Evolutionary conservation across 2,329 filamentous ascomycete species (phyloP), one percentile per base, ranked within the genome.

Genomic region (Epichloe sibirici): DNA sequence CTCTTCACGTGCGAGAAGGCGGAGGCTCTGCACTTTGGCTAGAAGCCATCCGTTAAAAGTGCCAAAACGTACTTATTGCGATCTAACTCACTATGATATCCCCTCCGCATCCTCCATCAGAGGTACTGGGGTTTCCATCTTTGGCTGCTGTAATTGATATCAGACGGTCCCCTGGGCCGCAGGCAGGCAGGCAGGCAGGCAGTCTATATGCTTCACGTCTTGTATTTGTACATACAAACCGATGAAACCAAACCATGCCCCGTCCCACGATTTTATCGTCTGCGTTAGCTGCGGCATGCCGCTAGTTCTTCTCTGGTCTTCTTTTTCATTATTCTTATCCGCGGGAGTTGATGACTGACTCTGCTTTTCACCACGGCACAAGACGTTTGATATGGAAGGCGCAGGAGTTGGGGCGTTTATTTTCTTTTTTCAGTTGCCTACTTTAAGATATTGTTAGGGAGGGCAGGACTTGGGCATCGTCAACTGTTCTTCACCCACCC

Each of bases 1-100:
- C 75, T 97, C 31, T 94, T 91, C 63, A 83, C 81, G 35, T 90
- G 86, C 68, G 78, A 81, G 55, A 75, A 76, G 60, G 62, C 69
- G 23, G 70, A 73, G 49, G 63, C 65, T 48, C 45, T 61, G 56
- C 54, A 57, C 58, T 56, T 60, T 55, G 62, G 59, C 53, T 67
- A 67, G 62, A 55, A 55, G 54, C 53, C 53, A 35, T 25, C 38
- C 11, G 46, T 17, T 38, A 31, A 51, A 23, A 23, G 43, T 45
- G 48, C 45, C 37, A 51, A 45, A 38, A 45, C 49, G 39, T 51
- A 48, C 35, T 35, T 45, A 3, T 31, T 45, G 25, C 52, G 49
- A 28, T 48, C 34, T 2, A 45, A 49, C 38, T 54, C 52, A 9
- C 35, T 45, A 51, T 54, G 49, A 54, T 39, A 21, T 23, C 49